Conservation (phyloP, 2,329 filamentous ascomycete genomes). For the Colletotrichum sp. region DNA sequence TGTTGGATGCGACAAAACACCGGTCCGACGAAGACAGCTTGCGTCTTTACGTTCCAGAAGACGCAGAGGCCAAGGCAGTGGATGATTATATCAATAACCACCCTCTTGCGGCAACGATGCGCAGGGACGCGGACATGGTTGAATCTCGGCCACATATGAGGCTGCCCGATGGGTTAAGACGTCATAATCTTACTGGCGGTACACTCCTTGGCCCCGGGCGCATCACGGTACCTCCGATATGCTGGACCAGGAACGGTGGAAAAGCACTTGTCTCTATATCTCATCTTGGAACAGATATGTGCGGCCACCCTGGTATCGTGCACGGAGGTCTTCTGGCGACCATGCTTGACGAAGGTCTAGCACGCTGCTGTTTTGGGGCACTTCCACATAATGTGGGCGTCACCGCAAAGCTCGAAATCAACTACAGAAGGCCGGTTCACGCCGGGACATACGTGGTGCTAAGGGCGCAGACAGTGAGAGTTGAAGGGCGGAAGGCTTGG, state of each 20-base stretch:
- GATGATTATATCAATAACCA: constrained; percentile 78
- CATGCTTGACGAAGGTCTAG: constrained; percentile 88
- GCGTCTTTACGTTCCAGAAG: constrained; percentile 63
- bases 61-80: constrained; percentile 62
- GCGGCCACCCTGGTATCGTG: constrained; percentile 88
- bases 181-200: constrained; percentile 81
- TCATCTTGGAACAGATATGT: constrained; percentile 80
- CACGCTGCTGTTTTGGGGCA: constrained; percentile 85
- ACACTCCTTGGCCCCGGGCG: constrained; percentile 77
- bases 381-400: constrained; percentile 85
- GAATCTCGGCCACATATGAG: constrained; percentile 89
- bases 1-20: constrained; percentile 7
- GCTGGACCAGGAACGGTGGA: constrained; percentile 75
- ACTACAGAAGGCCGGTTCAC: constrained; percentile 82
- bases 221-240: constrained; percentile 81
- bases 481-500: constrained; percentile 94
- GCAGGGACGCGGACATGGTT: constrained; percentile 67
- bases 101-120: constrained; percentile 73
- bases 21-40: constrained; percentile 74
- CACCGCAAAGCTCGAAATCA: constrained; percentile 83
- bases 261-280: constrained; percentile 74
- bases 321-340: constrained; percentile 94
- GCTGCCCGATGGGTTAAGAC: constrained; percentile 73
- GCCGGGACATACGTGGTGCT: constrained; percentile 81
- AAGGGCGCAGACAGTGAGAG: constrained; percentile 78